Base-by-base conservation (phyloP, 148 eudicot genomes). In the Chenopodium formosanum region DNA sequence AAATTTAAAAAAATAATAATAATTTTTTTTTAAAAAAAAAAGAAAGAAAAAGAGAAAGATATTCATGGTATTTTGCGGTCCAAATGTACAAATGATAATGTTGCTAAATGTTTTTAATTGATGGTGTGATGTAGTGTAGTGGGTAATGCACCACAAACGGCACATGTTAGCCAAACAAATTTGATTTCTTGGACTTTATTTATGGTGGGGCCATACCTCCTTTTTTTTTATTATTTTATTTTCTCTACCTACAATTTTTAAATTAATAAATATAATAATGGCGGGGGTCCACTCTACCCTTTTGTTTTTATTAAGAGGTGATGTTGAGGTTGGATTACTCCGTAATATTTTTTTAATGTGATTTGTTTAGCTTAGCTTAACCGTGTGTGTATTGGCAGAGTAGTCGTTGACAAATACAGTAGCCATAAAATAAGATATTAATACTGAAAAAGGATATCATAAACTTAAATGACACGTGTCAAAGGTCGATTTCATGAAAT, bases 81-180 rank as follows among this genome's bases (percentile, higher is more conserved):
- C 79, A 31, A 32, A 77, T 62, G 40, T 34, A 31, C 44, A 50
- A 77, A 64, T 77, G 79, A 76, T 77, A 77, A 78, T 78, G 73
- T 78, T 47, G 64, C 17, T 78, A 78, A 47, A 14, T 66, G 25
- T 56, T 56, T 50, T 80, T 66, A 23, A 52, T 47, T 81, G 73
- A 64, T 56, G 17, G 76, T 58, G 71, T 62, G 80, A 44, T 70
- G 68, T 46, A 52, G 56, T 6, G 78, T n/a, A 25, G 76, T 32
- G 13, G 65, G 53, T 10, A 78, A 74, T 78, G 72, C 53, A 75
- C 47, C 62, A 58, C 73, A 64, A 64, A 74, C 40, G 37, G 79
- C 74, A 53, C 74, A 75, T 65, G 83, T 34, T 47, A 75, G 40
- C 83, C 83, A 81, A 75, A 75, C 68, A 81, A 50, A 65, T 75